Percentiles rank a stretch among this genome's conserved stretches.
phyloP scores from a whole-genome alignment of 1,284 basidiomycete species.

The Ganoderma meredithae region DNA sequence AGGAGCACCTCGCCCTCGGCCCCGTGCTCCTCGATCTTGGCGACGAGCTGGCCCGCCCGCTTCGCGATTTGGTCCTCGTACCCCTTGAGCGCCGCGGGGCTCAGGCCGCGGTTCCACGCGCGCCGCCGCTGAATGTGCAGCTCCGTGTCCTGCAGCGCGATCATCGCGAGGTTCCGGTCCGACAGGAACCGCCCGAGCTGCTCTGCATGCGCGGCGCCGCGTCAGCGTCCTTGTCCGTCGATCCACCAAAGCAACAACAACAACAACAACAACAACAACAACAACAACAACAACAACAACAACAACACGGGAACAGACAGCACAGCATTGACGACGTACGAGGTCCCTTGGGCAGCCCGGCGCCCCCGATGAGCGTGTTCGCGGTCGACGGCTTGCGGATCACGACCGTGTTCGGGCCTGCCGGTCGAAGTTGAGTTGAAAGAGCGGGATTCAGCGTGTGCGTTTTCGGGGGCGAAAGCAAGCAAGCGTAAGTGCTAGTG shows the following conservation, averaged over 20 bases:
- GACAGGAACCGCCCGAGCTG: background rate
- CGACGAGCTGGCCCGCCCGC: conserved; percentile 44
- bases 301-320: too few species aligned
- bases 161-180: background rate
- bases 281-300: too few species aligned
- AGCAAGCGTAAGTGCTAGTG: too few species aligned
- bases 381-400: background rate
- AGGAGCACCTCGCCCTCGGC: background rate
- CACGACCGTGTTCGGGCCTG: background rate
- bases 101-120: conserved; percentile 52
- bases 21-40: conserved; percentile 10
- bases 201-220: background rate
- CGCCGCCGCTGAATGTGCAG: conserved; percentile 46
- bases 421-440: too few species aligned
- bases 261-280: too few species aligned
- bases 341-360: background rate
- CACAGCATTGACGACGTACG: too few species aligned
- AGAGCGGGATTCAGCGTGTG: too few species aligned
- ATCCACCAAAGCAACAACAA: too few species aligned
- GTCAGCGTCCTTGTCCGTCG: background rate
- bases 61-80: conserved; percentile 46
- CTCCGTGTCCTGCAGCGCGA: conserved; percentile 2
- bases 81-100: conserved; percentile 46
- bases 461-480: too few species aligned
- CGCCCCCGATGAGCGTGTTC: background rate